Conservation (phyloP, 2,329 filamentous ascomycete genomes). For the Hyphodiscus sp. region DNA sequence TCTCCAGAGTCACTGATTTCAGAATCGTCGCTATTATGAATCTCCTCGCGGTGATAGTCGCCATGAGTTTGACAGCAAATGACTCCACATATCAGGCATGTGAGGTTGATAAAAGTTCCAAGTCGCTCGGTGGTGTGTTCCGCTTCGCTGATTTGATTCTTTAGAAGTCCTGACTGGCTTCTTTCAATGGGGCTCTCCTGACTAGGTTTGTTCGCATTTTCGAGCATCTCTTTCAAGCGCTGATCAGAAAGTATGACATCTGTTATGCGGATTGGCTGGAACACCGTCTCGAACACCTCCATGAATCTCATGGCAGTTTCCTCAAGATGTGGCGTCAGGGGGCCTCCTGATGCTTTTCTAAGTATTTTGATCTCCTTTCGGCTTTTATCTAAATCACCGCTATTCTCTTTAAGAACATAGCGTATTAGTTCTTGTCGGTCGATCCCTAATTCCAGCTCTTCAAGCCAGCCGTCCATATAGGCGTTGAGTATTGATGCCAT, state of each 20-base stretch:
- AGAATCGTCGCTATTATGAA: conserved; percentile 4
- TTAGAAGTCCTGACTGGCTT: not conserved
- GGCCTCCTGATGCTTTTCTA: conserved; percentile 6
- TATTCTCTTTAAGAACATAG: conserved; percentile 12
- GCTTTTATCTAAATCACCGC: conserved; percentile 4
- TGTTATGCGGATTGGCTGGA: conserved; percentile 7
- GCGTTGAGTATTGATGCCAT: conserved; percentile 8
- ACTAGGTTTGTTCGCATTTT: conserved; percentile 3
- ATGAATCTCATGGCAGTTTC: conserved; percentile 9
- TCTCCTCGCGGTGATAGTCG: conserved; percentile 13
- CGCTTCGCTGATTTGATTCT: conserved; percentile 1
- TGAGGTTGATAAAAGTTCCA: conserved; percentile 20
- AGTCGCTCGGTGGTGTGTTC: conserved; percentile 6
- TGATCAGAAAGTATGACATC: conserved; percentile 17
- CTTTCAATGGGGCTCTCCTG: not conserved
- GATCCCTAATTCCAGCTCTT: conserved; percentile 10
- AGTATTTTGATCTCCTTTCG: conserved; percentile 9
- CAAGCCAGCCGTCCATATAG: conserved; percentile 17
- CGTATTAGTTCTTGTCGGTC: conserved; percentile 14
- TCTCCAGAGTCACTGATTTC: not conserved
- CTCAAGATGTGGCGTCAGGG: not conserved
- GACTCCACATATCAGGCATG: conserved; percentile 24
- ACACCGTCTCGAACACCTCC: conserved; percentile 15
- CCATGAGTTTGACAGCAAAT: conserved; percentile 26
- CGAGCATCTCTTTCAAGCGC: conserved; percentile 20